Base-by-base conservation (phyloP, 2,329 filamentous ascomycete species). In the Trichoderma polysporum region DNA sequence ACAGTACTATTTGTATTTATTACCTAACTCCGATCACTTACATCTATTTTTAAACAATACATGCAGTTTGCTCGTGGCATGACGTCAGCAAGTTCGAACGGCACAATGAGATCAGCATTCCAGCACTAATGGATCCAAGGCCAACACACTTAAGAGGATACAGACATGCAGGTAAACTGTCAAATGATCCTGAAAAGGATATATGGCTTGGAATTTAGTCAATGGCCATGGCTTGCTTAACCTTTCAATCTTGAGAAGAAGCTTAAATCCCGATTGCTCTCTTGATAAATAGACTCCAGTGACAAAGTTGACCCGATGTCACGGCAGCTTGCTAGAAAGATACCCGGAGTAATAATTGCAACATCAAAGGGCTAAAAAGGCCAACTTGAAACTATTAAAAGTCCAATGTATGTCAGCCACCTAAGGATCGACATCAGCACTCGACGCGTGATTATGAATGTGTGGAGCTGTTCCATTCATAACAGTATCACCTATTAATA, bases 31-130 rank as follows among this genome's bases (percentile, higher is more conserved):
- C n/a, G n/a, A 50, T 25, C 58, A 52, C 19, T 19, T 22, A 25
- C 22, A n/a, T 41, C 47, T 62, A 62, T 62, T 62, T 53, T 53
- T 41, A 62, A 19, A 39, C 19, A 22, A 29, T 52, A 10, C n/a
- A 19, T 39, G 22, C 25, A 45, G 15, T 13, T 45, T 54, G n/a
- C 13, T 17, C 49, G 6, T 54, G 13, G 60, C 60, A 33, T 63
- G 60, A 63, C 49, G 60, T 63, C 22, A 63, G 47, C 35, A 45
- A 9, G 27, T 19, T 4, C 19, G 27, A 22, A 53, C 22, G 27
- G 9, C 27, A 15, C 37, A 41, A n/a, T 2, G 29, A 31, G 35
- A 45, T 41, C 60, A 41, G 22, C 35, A 41, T 63, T 53, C 60
- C 59, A 61, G 45, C 13, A 22, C 29, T 29, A 39, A 25, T 37